Evolutionary conservation across 768 basidiomycete species (phyloP), one percentile per base, ranked within the genome.

Genomic region (Mycena rebaudengoi): DNA sequence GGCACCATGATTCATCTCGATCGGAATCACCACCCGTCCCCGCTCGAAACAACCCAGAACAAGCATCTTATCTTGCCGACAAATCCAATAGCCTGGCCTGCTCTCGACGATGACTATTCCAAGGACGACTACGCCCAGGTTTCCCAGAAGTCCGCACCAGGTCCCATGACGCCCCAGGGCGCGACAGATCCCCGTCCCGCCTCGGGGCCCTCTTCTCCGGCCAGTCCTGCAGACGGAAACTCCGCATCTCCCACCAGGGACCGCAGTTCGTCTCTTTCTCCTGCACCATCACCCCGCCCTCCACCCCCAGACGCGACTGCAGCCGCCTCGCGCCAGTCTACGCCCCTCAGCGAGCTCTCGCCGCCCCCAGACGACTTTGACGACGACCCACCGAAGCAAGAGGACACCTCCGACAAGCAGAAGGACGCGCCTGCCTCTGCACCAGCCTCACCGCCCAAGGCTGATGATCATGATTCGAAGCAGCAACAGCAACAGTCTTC

Each of bases 301-400:
- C 74, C 60, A 14, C 54, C 71, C 23, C 44, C 30, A 16, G 70
- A 73, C 40, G 33, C 71, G 5, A 65, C 58, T 20, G 48, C 67
- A 39, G 66, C 67, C 7, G 70, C 74, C 14, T 90, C 89, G 57
- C 80, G 87, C 29, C 82, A 82, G 60, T 89, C 89, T 21, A 91
- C 91, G 0, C 91, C 91, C 4, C 85, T 94, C 71, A 92, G 89
- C 67, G 91, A 92, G 65, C 85, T 92, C 25, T 91, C 91, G 8
- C 88, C 90, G 1, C 83, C 88, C 0, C 86, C 88, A 39, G 86
- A 87, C 69, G 79, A 80, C 23, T 86, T 87, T 46, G 86, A 86
- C 26, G 79, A 81, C 4, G 75, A 76, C 53, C 76, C 80, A 52
- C 75, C 77, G 32, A 72, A 73, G 50, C 73, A 67, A 29, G 35